A percentile compares a stretch with the other conserved stretches of the same genome.
Conservation (phyloP, 352 stramenopile species). For the Pythium oligandrum region DNA sequence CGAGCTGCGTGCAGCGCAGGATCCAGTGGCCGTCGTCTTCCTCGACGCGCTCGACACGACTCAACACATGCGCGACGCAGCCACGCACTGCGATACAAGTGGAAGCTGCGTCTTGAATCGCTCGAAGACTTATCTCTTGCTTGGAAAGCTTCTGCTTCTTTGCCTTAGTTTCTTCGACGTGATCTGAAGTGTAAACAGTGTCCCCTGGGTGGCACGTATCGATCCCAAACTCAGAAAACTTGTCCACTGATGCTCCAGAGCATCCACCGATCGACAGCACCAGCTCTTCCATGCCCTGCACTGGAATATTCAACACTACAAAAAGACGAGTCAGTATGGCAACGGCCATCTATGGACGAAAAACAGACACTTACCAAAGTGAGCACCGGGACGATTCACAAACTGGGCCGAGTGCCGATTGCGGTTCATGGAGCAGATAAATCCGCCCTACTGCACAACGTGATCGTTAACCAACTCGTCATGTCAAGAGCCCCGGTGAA, state of each 20-base stretch:
- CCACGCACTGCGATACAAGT: constrained; percentile 39
- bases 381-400: constrained; percentile 34
- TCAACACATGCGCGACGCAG: constrained; percentile 63
- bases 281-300: constrained; percentile 64
- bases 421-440: constrained; percentile 80
- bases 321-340: constrained; percentile 2
- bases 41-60: constrained; percentile 56
- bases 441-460: constrained; percentile 35
- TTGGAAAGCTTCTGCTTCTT: constrained; percentile 63
- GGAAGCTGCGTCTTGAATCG: constrained; percentile 22
- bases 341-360: neutral
- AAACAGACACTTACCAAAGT: constrained; percentile 42
- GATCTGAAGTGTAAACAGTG: neutral
- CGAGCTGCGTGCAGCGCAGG: constrained; percentile 61
- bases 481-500: neutral
- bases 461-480: neutral
- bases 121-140: constrained; percentile 37
- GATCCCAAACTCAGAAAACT: constrained; percentile 51
- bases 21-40: constrained; percentile 69
- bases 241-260: constrained; percentile 49
- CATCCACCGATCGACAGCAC: constrained; percentile 71
- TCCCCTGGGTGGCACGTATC: constrained; percentile 41
- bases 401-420: constrained; percentile 59
- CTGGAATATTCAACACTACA: constrained; percentile 72
- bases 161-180: constrained; percentile 13